Base-by-base conservation (phyloP, 441 rosid genomes). In the Cnidoscolus chayamansa region DNA sequence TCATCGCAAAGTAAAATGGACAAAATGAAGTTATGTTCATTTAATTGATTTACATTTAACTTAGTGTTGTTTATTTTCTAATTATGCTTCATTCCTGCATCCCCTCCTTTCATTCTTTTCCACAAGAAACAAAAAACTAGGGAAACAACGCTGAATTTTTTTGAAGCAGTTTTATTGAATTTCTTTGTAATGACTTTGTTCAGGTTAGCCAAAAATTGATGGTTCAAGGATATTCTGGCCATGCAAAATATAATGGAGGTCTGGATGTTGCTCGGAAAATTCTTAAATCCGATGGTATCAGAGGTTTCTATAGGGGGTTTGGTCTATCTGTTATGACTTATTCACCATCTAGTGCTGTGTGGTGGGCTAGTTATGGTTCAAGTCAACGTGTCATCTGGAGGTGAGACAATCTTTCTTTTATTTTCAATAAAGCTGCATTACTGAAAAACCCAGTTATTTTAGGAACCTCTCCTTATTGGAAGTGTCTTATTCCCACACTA, bases 321-420 rank as follows among this genome's bases (percentile, higher is more conserved):
- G 96, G 97, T 67, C 81, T 94, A 10, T 94, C 99, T 72, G 92
- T 90, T 66, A 81, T 94, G 86, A 92, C 98, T 43, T 94, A 92
- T 79, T 79, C 97, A 63, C 98, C 98, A 40, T 94, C 97, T 16
- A 94, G 97, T 83, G 98, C 98, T 57, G 97, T 89, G 60, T 94
- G 97, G 97, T 94, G 98, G 98, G 98, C 98, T 15, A 89, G 93
- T 82, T 94, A 94, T 79, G 97, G 97, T 65, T 86, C 97, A 65
- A 92, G 97, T 74, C 98, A 94, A 76, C 96, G 98, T 63, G 80
- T 94, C 74, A 89, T 94, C 53, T 92, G 98, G 97, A 92, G 90
- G 97, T 94, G 67, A 79, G 82, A 57, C 59, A 54, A 70, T 32
- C 16, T 70, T 80, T 59, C 35, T 32, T 67, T 11, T 40, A 8